Conservation (phyloP, 2,329 filamentous ascomycete genomes). For the Penicillium rolfsii region DNA sequence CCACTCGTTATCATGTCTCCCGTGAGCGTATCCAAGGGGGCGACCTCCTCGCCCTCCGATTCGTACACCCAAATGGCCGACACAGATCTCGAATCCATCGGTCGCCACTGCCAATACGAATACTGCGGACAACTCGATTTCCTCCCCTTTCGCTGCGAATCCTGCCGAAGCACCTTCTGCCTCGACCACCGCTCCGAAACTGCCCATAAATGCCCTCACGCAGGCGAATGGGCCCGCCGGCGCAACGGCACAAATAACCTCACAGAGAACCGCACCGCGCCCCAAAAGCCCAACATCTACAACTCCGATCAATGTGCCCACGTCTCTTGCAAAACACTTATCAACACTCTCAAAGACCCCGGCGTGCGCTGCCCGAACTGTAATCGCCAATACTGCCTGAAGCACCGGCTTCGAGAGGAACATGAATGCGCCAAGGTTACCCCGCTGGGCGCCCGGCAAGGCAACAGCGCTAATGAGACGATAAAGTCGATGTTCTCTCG, state of each 20-base stretch:
- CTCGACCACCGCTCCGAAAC: slow-evolving; percentile 90
- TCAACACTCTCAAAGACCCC: slow-evolving; percentile 55
- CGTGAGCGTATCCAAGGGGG: slow-evolving; percentile 30
- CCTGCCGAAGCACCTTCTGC: slow-evolving; percentile 82
- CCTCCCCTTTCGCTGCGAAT: slow-evolving; percentile 90
- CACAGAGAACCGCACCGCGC: slow-evolving; percentile 34
- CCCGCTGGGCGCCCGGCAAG: slow-evolving; percentile 56
- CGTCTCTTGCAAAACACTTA: slow-evolving; percentile 55
- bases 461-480: slow-evolving; percentile 60
- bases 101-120: slow-evolving; percentile 84
- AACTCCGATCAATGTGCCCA: slow-evolving; percentile 57
- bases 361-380: slow-evolving; percentile 56
- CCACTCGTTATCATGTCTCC: slow-evolving; percentile 29
- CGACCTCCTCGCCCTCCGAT: slow-evolving; percentile 20
- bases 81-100: slow-evolving; percentile 81
- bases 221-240: slow-evolving; percentile 63
- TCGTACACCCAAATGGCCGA: slow-evolving; percentile 53
- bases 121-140: slow-evolving; percentile 97
- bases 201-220: slow-evolving; percentile 69
- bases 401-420: slow-evolving; percentile 61
- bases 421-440: slow-evolving; percentile 80
- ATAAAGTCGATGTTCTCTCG: slow-evolving; percentile 75
- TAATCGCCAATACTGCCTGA: slow-evolving; percentile 55
- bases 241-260: slow-evolving; percentile 37
- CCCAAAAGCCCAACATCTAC: slow-evolving; percentile 58